Evolutionary conservation across 2,329 filamentous ascomycete genomes (phyloP).

Genomic region (Fusarium falciforme): DNA sequence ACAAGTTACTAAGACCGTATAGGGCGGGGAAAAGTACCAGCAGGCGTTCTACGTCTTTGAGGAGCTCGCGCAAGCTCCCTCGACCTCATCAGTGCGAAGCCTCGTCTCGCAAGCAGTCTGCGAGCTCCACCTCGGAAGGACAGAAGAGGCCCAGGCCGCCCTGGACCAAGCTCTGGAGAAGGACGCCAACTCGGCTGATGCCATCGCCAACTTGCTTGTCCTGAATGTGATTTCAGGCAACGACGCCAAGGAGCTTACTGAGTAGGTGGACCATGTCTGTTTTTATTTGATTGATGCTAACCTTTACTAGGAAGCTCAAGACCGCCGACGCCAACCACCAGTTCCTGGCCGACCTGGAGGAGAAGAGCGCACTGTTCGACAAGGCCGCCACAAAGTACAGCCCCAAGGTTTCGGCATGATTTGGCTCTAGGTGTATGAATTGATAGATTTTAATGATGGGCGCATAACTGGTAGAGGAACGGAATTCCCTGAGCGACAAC

Average conservation of each 20-base stretch:
- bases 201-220: slow-evolving; percentile 86
- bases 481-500: slow-evolving; percentile 34
- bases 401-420: slow-evolving; percentile 76
- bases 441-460: slow-evolving; percentile 47
- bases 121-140: slow-evolving; percentile 88
- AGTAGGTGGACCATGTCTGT: slow-evolving; percentile 60
- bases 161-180: slow-evolving; percentile 83
- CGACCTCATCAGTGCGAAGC: slow-evolving; percentile 79
- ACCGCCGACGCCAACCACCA: slow-evolving; percentile 74
- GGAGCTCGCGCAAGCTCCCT: slow-evolving; percentile 89
- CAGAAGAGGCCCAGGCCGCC: slow-evolving; percentile 89
- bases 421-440: slow-evolving; percentile 29
- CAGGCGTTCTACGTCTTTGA: slow-evolving; percentile 98
- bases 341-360: slow-evolving; percentile 78
- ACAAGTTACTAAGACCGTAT: slow-evolving; percentile 41
- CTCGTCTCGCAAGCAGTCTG: slow-evolving; percentile 90
- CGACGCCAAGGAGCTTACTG: slow-evolving; percentile 69
- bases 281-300: slow-evolving; percentile 36
- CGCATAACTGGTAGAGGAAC: slow-evolving; percentile 44
- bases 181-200: slow-evolving; percentile 76
- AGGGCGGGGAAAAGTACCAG: slow-evolving; percentile 97
- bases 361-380: slow-evolving; percentile 91
- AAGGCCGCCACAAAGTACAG: slow-evolving; percentile 87
- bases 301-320: slow-evolving; percentile 62
- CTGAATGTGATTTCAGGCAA: slow-evolving; percentile 82